These are phyloP conservation scores for Aspergillus sp. DNA, from an alignment of 2,329 filamentous ascomycete species.

Conservation along the genomic window DNA sequence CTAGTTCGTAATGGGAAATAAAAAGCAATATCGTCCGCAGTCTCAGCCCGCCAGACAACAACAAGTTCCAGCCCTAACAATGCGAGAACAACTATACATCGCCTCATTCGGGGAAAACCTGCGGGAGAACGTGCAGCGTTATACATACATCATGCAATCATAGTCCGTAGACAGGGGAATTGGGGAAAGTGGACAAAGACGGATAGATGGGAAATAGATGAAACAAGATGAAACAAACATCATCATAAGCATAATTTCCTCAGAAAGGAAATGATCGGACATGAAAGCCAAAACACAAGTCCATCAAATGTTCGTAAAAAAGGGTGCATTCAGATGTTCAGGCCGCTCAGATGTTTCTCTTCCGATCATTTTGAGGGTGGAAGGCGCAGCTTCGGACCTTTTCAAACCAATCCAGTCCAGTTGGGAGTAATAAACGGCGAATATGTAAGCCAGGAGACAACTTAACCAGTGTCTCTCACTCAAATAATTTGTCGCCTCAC, in stretches of 20 bases:
- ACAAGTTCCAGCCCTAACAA: conserved; percentile 16
- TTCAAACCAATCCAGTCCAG: conserved; percentile 35
- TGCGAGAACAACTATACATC: conserved; percentile 24
- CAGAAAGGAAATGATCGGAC: neutral
- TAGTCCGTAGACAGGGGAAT: conserved; percentile 29
- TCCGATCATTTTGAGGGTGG: conserved; percentile 5
- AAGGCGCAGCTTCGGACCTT: conserved; percentile 23
- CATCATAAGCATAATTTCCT: conserved; percentile 19
- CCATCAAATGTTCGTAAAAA: conserved; percentile 7
- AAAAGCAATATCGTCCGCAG: conserved; percentile 7
- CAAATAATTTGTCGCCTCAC: conserved; percentile 10
- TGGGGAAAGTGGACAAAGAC: conserved; percentile 5
- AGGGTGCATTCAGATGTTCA: neutral
- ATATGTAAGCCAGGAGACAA: conserved; percentile 28
- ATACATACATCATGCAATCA: conserved; percentile 41
- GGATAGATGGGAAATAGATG: conserved; percentile 16
- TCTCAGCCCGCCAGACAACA: conserved; percentile 3
- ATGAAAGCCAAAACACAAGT: conserved; percentile 1
- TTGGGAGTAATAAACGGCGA: conserved; percentile 22
- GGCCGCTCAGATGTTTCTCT: conserved; percentile 2
- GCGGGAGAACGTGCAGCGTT: conserved; percentile 23
- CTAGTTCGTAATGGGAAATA: conserved; percentile 10
- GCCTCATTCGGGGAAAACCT: conserved; percentile 15
- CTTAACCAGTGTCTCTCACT: conserved; percentile 5
- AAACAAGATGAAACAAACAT: conserved; percentile 19